Base-by-base conservation (phyloP, 1,139 yeast genomes). In the Tardiomyces blankii region DNA sequence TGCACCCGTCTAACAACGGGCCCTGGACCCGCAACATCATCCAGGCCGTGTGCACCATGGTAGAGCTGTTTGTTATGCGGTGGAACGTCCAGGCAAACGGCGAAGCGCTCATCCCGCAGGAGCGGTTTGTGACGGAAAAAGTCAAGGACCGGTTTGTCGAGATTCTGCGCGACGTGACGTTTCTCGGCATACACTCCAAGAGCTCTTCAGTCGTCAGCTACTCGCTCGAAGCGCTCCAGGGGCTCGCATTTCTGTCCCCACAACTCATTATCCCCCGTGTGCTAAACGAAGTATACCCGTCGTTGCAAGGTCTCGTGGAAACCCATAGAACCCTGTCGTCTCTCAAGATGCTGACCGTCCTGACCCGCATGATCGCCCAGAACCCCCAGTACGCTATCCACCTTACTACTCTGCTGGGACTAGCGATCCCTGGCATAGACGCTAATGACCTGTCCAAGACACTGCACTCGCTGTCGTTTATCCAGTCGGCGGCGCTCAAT, bases 1-100 rank as follows among this genome's bases (percentile, higher is more conserved):
- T 81, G 12, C 96, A 91, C 64, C 98, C 98, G 3, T 88, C 97
- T 0, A 89, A 89, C 60, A 65, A 73, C 18, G 97, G 96, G 0
- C 74, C 75, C 19, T 89, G 98, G 97, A 77, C 94, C 1, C 66
- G 75, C 41, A 71, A 83, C 6, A 76, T 91, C 39, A 73, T 93
- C 1, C 77, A 78, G 50, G 71, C 84, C 32, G 67, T 84, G 12
- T 73, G 76, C 51, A 61, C 49, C 23, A 46, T 67, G 38, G 62
- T 63, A 1, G 64, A 60, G 38, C 49, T 54, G 38, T 64, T 66
- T 43, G 51, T 59, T 7, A 46, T 53, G 42, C 55, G 74, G 27
- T 56, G 69, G 63, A 65, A 66, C 48, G 53, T 55, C 9, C 69
- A 68, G 45, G 53, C 49, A 33, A 50, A 57, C 2, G 64, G 58